phyloP scores from a whole-genome alignment of 805 yeast genomes.

The Pichia rugopelliculosa region DNA sequence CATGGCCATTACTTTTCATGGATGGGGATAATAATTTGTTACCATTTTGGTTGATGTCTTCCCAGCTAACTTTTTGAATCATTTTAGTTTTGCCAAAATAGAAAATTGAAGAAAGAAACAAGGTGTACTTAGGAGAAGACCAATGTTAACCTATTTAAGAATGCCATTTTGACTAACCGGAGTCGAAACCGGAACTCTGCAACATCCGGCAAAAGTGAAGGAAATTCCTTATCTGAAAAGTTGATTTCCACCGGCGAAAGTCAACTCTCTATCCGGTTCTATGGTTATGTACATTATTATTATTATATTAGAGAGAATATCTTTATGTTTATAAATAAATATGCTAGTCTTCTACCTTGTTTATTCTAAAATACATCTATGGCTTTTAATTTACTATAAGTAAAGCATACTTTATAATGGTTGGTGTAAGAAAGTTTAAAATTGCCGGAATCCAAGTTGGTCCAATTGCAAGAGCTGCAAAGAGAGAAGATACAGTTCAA shows the following conservation, averaged over 20 bases:
- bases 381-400: too few relatives aligned
- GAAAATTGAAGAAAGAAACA: neutral
- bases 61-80: constrained; percentile 30
- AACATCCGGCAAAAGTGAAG: too few relatives aligned
- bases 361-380: too few relatives aligned
- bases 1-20: constrained; percentile 32
- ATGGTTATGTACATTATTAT: too few relatives aligned
- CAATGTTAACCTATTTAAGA: too few relatives aligned
- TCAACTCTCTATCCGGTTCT: too few relatives aligned
- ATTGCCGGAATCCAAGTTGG: constrained; percentile 31
- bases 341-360: too few relatives aligned
- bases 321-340: too few relatives aligned
- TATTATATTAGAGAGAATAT: too few relatives aligned
- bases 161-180: too few relatives aligned
- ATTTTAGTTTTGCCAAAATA: neutral
- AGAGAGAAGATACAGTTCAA: constrained; percentile 25
- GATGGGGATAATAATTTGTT: constrained; percentile 35
- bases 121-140: neutral
- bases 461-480: constrained; percentile 27
- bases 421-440: constrained; percentile 12
- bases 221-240: too few relatives aligned
- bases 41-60: constrained; percentile 25
- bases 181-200: neutral
- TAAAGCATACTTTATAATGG: neutral
- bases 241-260: too few relatives aligned